phyloP scores from a whole-genome alignment of 2,329 filamentous ascomycete species.

The Cercospora nicotianae region DNA sequence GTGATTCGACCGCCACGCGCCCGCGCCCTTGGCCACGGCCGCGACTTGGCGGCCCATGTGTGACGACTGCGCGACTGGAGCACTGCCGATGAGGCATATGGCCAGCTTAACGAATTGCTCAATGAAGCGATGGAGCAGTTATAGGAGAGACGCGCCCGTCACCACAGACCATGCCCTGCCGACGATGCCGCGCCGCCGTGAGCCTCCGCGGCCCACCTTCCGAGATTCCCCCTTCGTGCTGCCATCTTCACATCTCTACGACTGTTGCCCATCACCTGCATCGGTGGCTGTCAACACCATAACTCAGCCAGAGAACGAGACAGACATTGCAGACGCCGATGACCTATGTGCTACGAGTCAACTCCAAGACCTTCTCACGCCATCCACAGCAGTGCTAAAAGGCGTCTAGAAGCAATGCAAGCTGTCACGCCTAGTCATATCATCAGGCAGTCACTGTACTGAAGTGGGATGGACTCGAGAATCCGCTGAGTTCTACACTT shows the following conservation, averaged over 20 bases:
- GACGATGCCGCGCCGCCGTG: neutral
- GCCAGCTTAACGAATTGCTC: neutral
- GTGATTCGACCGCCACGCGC: conserved; percentile 15
- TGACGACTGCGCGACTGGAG: neutral
- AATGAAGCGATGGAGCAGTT: neutral
- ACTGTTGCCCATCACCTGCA: too few relatives aligned
- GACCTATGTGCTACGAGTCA: too few relatives aligned
- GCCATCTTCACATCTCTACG: neutral
- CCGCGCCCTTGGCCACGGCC: neutral
- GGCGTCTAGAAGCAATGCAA: too few relatives aligned
- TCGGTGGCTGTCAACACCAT: too few relatives aligned
- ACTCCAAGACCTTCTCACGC: too few relatives aligned
- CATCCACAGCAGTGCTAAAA: too few relatives aligned
- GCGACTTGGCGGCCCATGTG: conserved; percentile 5
- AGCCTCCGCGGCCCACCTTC: neutral
- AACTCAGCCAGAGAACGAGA: too few relatives aligned
- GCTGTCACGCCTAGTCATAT: too few relatives aligned
- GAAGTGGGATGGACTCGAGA: too few relatives aligned
- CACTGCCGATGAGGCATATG: neutral
- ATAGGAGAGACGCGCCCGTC: neutral
- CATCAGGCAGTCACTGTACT: too few relatives aligned
- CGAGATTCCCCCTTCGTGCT: neutral
- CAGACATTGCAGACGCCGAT: too few relatives aligned
- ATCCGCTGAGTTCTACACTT: too few relatives aligned
- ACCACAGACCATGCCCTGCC: neutral